Evolutionary conservation across 2,329 filamentous ascomycete species (phyloP), one percentile per base, ranked within the genome.

Genomic region (Colletotrichum phormii): DNA sequence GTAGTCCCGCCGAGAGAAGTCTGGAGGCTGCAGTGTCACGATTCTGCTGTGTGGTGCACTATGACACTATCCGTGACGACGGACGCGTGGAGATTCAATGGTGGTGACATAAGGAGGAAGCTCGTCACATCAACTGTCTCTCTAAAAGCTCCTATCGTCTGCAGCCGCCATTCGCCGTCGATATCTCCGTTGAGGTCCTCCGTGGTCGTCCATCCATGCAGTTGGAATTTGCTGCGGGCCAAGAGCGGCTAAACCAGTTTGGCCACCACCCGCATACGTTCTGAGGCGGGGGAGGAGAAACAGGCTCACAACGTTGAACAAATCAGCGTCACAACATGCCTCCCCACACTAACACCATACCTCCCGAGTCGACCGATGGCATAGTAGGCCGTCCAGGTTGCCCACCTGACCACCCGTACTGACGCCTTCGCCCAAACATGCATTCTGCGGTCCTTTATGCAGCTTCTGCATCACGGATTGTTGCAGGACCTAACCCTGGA

Each of bases 221-320:
- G 69, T 72, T 69, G 65, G 59, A 63, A 42, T 53, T 51, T 26
- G 53, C 49, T 64, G 65, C 66, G 54, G 33, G 70, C 66, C 65
- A 72, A 72, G 60, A 64, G 55, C 46, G 24, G 54, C 70, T 70
- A 72, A 63, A 60, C 70, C 70, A 33, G 55, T 63, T 72, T 53
- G 11, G 46, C 55, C n/a, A 54, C 46, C n/a, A 55, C 65, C 70
- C 51, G 66, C 70, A 61, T 70, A 33, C 18, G 37, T 24, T 64
- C 35, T 55, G 65, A 46, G 70, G 59, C 54, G 66, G 70, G 65
- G 65, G 54, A 60, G 65, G 37, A 61, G 65, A 64, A 64, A 59
- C 53, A 60, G 24, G 53, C 59, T 53, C 46, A 51, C 18, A 33
- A 42, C 53, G 49, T 62, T 53, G 59, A 26, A 60, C 70, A 59